Evolutionary conservation across 1,284 basidiomycete genomes (phyloP).

Genomic region (Leccinum subrobustum): DNA sequence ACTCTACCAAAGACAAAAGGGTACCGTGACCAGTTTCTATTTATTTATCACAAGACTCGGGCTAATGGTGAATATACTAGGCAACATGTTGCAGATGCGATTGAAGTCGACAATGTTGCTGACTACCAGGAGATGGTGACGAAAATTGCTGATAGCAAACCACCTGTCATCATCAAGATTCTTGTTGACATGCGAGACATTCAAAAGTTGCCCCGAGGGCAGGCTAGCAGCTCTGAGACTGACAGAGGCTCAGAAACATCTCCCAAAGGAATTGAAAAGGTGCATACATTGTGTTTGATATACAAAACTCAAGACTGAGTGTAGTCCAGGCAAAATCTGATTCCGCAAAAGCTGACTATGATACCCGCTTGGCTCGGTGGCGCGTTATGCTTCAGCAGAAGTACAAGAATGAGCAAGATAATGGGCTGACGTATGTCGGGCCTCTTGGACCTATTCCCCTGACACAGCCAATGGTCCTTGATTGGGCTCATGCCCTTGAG

Average conservation of each 20-base stretch:
- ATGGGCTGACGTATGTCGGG: background rate
- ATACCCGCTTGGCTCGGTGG: background rate
- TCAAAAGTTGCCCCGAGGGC: background rate
- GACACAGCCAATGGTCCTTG: background rate
- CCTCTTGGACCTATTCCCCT: background rate
- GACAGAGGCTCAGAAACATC: background rate
- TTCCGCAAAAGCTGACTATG: background rate
- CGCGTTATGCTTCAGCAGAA: background rate
- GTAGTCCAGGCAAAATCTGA: background rate
- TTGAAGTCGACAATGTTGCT: background rate
- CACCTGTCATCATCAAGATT: background rate
- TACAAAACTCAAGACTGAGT: background rate
- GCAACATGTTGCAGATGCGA: background rate
- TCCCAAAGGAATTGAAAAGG: no score
- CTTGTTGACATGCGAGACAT: background rate
- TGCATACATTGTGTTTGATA: background rate
- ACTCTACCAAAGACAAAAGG: conserved; percentile 1
- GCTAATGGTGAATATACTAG: conserved; percentile 1
- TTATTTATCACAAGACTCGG: background rate
- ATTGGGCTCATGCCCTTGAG: background rate
- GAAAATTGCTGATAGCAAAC: background rate
- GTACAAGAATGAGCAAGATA: background rate
- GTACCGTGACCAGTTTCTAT: background rate
- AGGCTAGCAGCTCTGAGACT: background rate
- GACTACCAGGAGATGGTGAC: background rate